A percentile compares a stretch with the other conserved stretches of the same genome.
Conservation (phyloP, 768 basidiomycete genomes). For the Leccinum uliginosum region DNA sequence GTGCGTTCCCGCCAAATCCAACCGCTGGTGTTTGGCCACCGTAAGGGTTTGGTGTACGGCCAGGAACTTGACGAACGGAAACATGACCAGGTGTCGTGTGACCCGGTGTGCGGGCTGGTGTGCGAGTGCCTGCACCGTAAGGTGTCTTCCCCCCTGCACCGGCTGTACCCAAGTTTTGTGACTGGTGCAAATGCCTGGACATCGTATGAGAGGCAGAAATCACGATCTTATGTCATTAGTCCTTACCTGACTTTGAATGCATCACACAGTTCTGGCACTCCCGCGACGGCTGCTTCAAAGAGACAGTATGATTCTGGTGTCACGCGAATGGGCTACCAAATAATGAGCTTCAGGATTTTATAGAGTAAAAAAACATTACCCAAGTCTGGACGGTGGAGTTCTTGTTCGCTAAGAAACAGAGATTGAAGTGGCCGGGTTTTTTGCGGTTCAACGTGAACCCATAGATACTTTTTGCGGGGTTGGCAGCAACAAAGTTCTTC, state of each 20-base stretch:
- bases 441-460: conserved; percentile 90
- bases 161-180: conserved; percentile 54
- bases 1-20: conserved; percentile 26
- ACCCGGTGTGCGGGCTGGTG: conserved; percentile 72
- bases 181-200: conserved; percentile 70
- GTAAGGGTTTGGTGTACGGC: conserved; percentile 80
- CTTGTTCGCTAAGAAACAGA: conserved; percentile 91
- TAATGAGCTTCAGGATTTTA: not conserved
- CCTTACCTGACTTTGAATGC: conserved; percentile 88
- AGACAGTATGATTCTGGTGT: conserved; percentile 86
- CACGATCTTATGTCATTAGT: not conserved
- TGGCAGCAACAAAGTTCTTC: conserved; percentile 87
- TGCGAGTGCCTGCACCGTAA: conserved; percentile 68
- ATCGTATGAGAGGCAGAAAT: conserved; percentile 6
- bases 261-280: conserved; percentile 91
- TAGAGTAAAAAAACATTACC: conserved; percentile 41
- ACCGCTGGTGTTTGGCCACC: conserved; percentile 38
- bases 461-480: conserved; percentile 93
- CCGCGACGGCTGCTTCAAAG: conserved; percentile 85
- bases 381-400: conserved; percentile 86
- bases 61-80: conserved; percentile 63
- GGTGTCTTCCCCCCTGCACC: conserved; percentile 73
- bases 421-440: conserved; percentile 87
- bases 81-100: conserved; percentile 75
- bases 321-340: conserved; percentile 72